Evolutionary conservation across 2,329 filamentous ascomycete genomes (phyloP).

Genomic region (Daldinia sp.): DNA sequence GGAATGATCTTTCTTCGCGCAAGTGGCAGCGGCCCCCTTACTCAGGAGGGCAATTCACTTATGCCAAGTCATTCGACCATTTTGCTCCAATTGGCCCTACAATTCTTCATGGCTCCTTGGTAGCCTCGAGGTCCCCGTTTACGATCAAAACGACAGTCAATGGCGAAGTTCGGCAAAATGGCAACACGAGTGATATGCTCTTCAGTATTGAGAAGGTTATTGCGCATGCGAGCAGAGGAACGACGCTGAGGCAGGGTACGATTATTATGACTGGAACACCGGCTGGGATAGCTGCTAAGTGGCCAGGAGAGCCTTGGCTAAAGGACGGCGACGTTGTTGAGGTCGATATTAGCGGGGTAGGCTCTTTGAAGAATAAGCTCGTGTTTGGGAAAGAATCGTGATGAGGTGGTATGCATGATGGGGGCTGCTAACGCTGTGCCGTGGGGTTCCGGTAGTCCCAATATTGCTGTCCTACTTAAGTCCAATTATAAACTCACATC

Average conservation of each 20-base stretch:
- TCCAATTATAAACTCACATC: neutral
- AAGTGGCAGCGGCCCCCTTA: slow-evolving; percentile 16
- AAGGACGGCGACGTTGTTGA: slow-evolving; percentile 15
- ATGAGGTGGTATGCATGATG: neutral
- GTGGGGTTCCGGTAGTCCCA: slow-evolving; percentile 9
- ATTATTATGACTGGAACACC: slow-evolving; percentile 22
- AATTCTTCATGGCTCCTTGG: slow-evolving; percentile 4
- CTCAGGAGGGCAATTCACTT: slow-evolving; percentile 17
- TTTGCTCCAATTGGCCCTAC: slow-evolving; percentile 20
- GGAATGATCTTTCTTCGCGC: slow-evolving; percentile 15
- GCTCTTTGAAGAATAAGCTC: slow-evolving; percentile 14
- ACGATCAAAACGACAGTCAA: slow-evolving; percentile 12
- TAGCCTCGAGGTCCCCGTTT: neutral
- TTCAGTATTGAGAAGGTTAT: slow-evolving; percentile 13
- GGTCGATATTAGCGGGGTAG: slow-evolving; percentile 14
- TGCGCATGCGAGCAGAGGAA: slow-evolving; percentile 16
- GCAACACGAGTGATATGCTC: slow-evolving; percentile 11
- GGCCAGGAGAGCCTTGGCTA: slow-evolving; percentile 16
- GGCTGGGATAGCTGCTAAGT: slow-evolving; percentile 16
- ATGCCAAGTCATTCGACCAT: slow-evolving; percentile 19
- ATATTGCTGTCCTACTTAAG: neutral
- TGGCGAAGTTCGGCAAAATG: slow-evolving; percentile 14
- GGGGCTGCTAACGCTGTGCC: neutral
- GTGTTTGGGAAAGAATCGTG: neutral
- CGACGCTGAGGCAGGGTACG: slow-evolving; percentile 15